Evolutionary conservation across 495 filamentous ascomycete species (phyloP).

Genomic region (Emericellopsis terricola): DNA sequence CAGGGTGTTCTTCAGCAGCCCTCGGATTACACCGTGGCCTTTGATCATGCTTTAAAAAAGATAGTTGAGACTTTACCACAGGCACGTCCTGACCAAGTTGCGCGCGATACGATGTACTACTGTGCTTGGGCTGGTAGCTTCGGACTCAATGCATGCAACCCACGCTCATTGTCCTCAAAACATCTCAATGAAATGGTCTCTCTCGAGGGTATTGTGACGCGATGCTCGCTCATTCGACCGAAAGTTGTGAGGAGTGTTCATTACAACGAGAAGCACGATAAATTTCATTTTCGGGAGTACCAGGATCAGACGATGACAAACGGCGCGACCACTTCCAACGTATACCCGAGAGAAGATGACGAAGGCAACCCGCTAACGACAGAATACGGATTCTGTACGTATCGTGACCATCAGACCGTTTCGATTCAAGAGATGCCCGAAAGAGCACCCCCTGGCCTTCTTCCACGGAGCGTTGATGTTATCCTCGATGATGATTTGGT

Average conservation of each 20-base stretch:
- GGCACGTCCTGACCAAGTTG: conserved; percentile 29
- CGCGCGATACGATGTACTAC: conserved; percentile 54
- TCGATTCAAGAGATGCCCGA: conserved; percentile 99
- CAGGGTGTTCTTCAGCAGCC: conserved; percentile 74
- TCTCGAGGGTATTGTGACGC: conserved; percentile 93
- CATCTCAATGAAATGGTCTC: conserved; percentile 94
- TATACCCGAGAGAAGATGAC: conserved; percentile 91
- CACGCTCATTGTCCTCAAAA: conserved; percentile 70
- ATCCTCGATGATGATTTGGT: conserved; percentile 95
- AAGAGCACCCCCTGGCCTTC: conserved; percentile 83
- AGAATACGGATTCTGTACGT: conserved; percentile 90
- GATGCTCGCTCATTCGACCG: conserved; percentile 84
- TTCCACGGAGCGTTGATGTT: conserved; percentile 94
- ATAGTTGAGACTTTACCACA: conserved; percentile 63
- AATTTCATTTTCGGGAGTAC: conserved; percentile 75
- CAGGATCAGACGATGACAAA: conserved; percentile 92
- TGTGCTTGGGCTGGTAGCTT: conserved; percentile 91
- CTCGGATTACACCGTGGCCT: conserved; percentile 74
- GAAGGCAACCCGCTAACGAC: conserved; percentile 66
- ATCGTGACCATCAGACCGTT: conserved; percentile 92
- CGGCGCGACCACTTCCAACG: conserved; percentile 66
- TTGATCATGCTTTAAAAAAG: conserved; percentile 76
- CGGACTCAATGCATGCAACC: conserved; percentile 87
- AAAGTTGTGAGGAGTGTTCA: conserved; percentile 98
- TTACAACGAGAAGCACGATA: conserved; percentile 68